A percentile compares a stretch with the other conserved stretches of the same genome.
Conservation (phyloP, 2,329 filamentous ascomycete genomes). For the Ophiostoma populinum region DNA sequence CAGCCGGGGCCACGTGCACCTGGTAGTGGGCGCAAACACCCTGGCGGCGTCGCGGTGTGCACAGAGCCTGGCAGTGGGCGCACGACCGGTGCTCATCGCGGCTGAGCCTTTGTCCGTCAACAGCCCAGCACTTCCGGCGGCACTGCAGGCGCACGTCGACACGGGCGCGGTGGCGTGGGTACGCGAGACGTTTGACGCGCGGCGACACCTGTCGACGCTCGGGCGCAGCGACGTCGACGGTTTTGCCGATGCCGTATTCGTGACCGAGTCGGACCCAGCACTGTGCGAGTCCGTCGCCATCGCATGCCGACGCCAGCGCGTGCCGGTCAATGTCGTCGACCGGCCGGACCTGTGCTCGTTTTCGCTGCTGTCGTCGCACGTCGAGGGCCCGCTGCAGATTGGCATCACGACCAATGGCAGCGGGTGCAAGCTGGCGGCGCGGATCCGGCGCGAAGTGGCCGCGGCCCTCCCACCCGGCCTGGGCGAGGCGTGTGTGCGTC, state of each 20-base stretch:
- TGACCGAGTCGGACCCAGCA: slow-evolving; percentile 34
- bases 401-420: slow-evolving; percentile 90
- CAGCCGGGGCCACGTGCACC: slow-evolving; percentile 54
- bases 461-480: slow-evolving; percentile 59
- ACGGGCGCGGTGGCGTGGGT: slow-evolving; percentile 49
- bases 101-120: slow-evolving; percentile 25
- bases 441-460: slow-evolving; percentile 77
- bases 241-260: slow-evolving; percentile 84
- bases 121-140: slow-evolving; percentile 35
- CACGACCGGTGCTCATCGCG: slow-evolving; percentile 61
- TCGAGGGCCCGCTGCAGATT: slow-evolving; percentile 81
- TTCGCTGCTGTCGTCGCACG: slow-evolving; percentile 72
- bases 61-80: slow-evolving; percentile 68
- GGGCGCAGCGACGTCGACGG: slow-evolving; percentile 63
- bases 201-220: slow-evolving; percentile 48
- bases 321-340: slow-evolving; percentile 88
- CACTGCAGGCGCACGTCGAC: slow-evolving; percentile 45
- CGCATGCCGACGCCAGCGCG: slow-evolving; percentile 61
- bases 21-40: slow-evolving; percentile 73
- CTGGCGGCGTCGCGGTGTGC: slow-evolving; percentile 71
- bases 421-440: slow-evolving; percentile 81
- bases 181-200: slow-evolving; percentile 47
- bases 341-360: slow-evolving; percentile 76
- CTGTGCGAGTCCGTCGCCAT: slow-evolving; percentile 41
- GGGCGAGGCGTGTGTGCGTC: slow-evolving; percentile 56